Evolutionary conservation across 179 eudicot genomes (phyloP).

Genomic region (Spinacia oleracea): DNA sequence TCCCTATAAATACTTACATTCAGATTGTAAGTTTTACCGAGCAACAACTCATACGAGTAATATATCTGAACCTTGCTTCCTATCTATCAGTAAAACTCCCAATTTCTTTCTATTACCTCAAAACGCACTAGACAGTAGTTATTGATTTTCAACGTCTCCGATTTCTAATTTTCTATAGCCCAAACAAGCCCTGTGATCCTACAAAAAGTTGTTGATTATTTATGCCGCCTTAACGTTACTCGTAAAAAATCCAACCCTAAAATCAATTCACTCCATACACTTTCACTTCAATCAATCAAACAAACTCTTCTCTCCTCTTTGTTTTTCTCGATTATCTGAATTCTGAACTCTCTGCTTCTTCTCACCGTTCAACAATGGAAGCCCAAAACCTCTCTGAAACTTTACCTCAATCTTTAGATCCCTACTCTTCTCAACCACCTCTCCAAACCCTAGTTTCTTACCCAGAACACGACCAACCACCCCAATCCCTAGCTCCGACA

Average conservation of each 20-base stretch:
- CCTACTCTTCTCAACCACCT: slow-evolving; percentile 6
- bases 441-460: slow-evolving; percentile 33
- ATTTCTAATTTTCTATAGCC: too few relatives aligned
- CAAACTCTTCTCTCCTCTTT: neutral
- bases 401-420: neutral
- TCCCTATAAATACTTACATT: too few relatives aligned
- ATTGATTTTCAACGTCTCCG: too few relatives aligned
- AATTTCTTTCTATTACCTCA: too few relatives aligned
- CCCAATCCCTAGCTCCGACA: slow-evolving; percentile 32
- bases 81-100: too few relatives aligned
- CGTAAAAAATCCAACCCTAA: slow-evolving; percentile 10
- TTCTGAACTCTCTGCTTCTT: neutral
- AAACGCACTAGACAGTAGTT: too few relatives aligned
- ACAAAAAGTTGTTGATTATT: too few relatives aligned
- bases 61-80: too few relatives aligned
- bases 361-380: slow-evolving; percentile 21
- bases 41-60: too few relatives aligned
- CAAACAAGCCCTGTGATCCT: neutral
- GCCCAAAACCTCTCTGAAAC: slow-evolving; percentile 31
- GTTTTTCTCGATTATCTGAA: neutral
- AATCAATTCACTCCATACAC: neutral
- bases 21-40: too few relatives aligned
- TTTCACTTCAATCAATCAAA: neutral
- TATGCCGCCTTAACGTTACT: too few relatives aligned
- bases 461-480: slow-evolving; percentile 12